Base-by-base conservation (phyloP, 257 asterid genomes). In the Osmanthus fragrans region DNA sequence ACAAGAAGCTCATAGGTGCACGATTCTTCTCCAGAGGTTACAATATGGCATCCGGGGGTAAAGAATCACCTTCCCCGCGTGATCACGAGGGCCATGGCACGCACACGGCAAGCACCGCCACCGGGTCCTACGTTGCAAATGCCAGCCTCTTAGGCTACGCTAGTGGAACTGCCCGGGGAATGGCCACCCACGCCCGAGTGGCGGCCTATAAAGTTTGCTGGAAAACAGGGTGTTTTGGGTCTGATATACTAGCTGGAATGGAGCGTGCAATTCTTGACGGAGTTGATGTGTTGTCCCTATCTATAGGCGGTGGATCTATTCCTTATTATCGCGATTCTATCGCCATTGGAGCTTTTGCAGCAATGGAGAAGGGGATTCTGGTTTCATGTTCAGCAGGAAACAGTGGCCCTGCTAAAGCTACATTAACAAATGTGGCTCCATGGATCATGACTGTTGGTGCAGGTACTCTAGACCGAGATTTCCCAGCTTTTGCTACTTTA, bases 381-480 rank as follows among this genome's bases (percentile, higher is more conserved):
- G 94, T 90, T 18, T 85, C 90, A 2, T 89, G 92, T 40, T 89
- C 97, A 0, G 96, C 93, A 0, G 97, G 96, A 30, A 92, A 92
- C 21, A 75, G 87, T 15, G 94, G 94, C 51, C 84, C 93, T 47
- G 15, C 67, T 4, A 73, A 83, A 68, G 79, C 86, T 49, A 80
- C 83, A 0, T 33, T 87, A 16, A 84, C 88, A 4, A 90, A 90
- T 75, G 86, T 88, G 5, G 96, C 97, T 2, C 97, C 97, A 0
- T 92, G 97, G 96, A 89, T 92, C 1, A 71, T 89, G 70, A 90
- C 94, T 0, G 97, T 92, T 19, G 97, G 96, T 30, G 96, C 97
- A 0, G 91, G 96, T 18, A 89, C 96, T 0, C 32, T 92, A 0
- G 90, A 90, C 72, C 86, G 97, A 7, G 92, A 88, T 69, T 88